Base-by-base conservation (phyloP, 2,329 filamentous ascomycete genomes). In the Phaeoacremonium minimum region DNA sequence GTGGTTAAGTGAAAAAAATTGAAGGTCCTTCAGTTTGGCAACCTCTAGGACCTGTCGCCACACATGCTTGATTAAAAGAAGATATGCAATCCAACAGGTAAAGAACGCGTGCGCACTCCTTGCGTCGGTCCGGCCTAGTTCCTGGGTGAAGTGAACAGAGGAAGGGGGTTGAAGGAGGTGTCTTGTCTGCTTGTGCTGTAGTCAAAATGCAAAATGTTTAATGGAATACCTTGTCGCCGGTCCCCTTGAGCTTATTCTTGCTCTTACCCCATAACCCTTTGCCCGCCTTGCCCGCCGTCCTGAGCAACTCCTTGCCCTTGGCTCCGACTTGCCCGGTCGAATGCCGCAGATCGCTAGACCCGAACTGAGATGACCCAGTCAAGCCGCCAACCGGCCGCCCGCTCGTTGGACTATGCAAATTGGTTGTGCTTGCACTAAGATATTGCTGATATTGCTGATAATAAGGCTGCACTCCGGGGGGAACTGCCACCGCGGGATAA, bases 191-290 rank as follows among this genome's bases (percentile, higher is more conserved):
- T 30, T 22, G 15, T 20, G 28, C 44, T 43, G 41, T 53, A 46
- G 51, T 47, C 45, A 50, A 55, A 36, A 42, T 49, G 40, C 48
- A 48, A 46, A 51, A 41, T 45, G 33, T 33, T 76, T 70, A 83
- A 67, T 80, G 75, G 81, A 87, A 88, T 85, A 90, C 86, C 87
- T 94, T 94, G 63, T 93, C 87, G 55, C 81, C 79, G 46, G 76
- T 77, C 56, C 73, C 76, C 44, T 75, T 70, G 58, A 95, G 80
- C 62, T 87, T 91, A 65, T 77, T 91, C 66, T 86, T 91, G 48
- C 90, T 87, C 66, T 95, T 95, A 47, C 85, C 88, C 59, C 96
- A 83, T 46, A 96, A 63, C 35, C 90, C 91, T 67, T 95, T 95
- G 33, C 90, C 89, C 40, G 88, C 87, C 56, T 87, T 89, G 36